These are phyloP conservation scores for Vitis hybrid DNA, from an alignment of 177 flowering plant genomes.

Conservation along the genomic window DNA sequence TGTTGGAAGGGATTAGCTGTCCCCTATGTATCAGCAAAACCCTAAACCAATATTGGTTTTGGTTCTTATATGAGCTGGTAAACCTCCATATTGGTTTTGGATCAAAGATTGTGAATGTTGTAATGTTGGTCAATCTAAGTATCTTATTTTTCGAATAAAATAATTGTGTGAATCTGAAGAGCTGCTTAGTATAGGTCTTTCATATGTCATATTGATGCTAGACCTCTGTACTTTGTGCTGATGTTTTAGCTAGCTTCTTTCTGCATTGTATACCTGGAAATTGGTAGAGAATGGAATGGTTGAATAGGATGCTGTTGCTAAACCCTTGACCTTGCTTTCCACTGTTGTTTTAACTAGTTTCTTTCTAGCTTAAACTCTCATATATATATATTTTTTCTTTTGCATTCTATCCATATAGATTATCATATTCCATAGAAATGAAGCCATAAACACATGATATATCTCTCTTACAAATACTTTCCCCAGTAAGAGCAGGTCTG, in stretches of 20 bases:
- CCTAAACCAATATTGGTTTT: background rate
- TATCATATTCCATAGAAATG: background rate
- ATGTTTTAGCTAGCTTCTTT: background rate
- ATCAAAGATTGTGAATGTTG: background rate
- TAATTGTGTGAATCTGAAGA: background rate
- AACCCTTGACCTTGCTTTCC: no score
- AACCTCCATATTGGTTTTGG: background rate
- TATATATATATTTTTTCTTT: no score
- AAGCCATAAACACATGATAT: background rate
- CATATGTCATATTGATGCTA: background rate
- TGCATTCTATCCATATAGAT: no score
- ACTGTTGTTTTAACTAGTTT: no score
- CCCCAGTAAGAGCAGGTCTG: conserved; percentile 37
- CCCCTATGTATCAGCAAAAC: background rate
- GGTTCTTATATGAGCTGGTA: conserved; percentile 2
- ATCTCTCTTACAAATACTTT: conserved; percentile 8
- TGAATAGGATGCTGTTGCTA: no score
- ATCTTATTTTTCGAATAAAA: background rate
- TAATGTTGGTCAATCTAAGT: background rate
- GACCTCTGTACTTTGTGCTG: background rate
- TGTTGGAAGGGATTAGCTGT: background rate
- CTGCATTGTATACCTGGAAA: no score
- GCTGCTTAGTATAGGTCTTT: background rate
- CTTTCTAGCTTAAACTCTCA: no score
- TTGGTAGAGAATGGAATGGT: no score